Evolutionary conservation across 768 basidiomycete genomes (phyloP).

Genomic region (Boletus pseudo-olivaceus): DNA sequence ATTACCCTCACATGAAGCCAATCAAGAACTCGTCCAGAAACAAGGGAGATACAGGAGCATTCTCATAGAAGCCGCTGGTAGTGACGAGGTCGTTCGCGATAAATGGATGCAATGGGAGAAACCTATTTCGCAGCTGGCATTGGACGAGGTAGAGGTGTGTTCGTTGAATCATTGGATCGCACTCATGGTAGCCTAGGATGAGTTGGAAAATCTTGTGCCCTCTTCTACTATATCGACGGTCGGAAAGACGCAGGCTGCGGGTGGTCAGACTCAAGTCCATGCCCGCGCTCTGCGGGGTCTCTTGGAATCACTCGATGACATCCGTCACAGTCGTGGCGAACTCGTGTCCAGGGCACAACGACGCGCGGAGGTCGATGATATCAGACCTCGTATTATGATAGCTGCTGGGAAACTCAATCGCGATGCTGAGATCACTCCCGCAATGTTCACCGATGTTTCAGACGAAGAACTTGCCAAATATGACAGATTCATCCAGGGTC

Average conservation of each 20-base stretch:
- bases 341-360: conserved; percentile 63
- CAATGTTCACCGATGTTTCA: conserved; percentile 83
- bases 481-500: conserved; percentile 65
- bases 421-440: conserved; percentile 69
- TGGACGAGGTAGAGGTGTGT: conserved; percentile 48
- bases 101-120: conserved; percentile 92
- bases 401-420: conserved; percentile 65
- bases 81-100: conserved; percentile 70
- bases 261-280: conserved; percentile 53
- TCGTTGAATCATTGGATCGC: not conserved
- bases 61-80: conserved; percentile 65
- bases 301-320: conserved; percentile 77
- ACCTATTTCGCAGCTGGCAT: conserved; percentile 64
- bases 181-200: conserved; percentile 41
- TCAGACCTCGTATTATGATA: conserved; percentile 61
- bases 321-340: conserved; percentile 57
- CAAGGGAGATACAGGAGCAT: conserved; percentile 70
- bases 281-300: conserved; percentile 68
- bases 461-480: conserved; percentile 81
- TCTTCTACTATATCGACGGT: conserved; percentile 48
- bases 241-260: conserved; percentile 35
- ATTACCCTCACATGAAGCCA: conserved; percentile 75
- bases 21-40: conserved; percentile 65
- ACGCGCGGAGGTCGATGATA: conserved; percentile 66
- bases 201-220: conserved; percentile 65